A percentile compares a stretch with the other conserved stretches of the same genome.
These are phyloP conservation scores for Meyerozyma sp. DNA, from an alignment of 1,139 yeast genomes.

Conservation along the genomic window DNA sequence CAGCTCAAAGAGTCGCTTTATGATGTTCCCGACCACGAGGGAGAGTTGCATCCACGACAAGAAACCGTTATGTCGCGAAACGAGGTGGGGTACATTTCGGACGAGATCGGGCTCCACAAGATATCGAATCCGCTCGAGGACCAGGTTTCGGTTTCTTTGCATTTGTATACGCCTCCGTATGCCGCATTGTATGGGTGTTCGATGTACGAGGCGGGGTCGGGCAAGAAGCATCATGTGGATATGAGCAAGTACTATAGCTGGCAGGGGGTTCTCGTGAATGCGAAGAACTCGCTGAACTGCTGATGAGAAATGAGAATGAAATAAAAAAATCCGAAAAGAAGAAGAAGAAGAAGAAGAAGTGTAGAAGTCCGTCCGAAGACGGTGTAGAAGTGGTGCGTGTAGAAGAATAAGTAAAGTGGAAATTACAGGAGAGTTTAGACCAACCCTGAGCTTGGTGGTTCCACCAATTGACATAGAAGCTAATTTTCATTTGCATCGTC, in stretches of 20 bases:
- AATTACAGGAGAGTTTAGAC: too few relatives aligned
- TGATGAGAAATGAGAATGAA: neutral
- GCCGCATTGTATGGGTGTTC: slow-evolving; percentile 66
- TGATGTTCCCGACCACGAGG: slow-evolving; percentile 40
- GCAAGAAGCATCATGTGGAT: slow-evolving; percentile 51
- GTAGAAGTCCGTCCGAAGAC: too few relatives aligned
- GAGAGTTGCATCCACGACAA: slow-evolving; percentile 21
- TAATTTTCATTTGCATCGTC: too few relatives aligned
- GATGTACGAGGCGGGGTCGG: slow-evolving; percentile 50
- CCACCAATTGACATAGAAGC: too few relatives aligned
- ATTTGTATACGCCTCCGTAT: slow-evolving; percentile 75
- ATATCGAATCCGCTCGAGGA: slow-evolving; percentile 47
- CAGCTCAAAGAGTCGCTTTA: slow-evolving; percentile 54
- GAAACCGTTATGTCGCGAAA: slow-evolving; percentile 35
- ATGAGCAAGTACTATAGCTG: slow-evolving; percentile 61
- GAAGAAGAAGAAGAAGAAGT: neutral
- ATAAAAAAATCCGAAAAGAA: neutral
- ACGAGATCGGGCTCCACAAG: slow-evolving; percentile 61
- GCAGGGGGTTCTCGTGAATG: slow-evolving; percentile 45
- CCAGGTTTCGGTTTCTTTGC: slow-evolving; percentile 60
- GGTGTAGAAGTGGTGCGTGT: too few relatives aligned
- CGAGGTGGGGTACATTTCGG: slow-evolving; percentile 64
- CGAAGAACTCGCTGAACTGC: slow-evolving; percentile 9
- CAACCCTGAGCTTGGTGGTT: too few relatives aligned
- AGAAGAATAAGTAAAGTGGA: too few relatives aligned